Evolutionary conservation across 1,284 basidiomycete genomes (phyloP).

Genomic region (Sporisorium graminicola): DNA sequence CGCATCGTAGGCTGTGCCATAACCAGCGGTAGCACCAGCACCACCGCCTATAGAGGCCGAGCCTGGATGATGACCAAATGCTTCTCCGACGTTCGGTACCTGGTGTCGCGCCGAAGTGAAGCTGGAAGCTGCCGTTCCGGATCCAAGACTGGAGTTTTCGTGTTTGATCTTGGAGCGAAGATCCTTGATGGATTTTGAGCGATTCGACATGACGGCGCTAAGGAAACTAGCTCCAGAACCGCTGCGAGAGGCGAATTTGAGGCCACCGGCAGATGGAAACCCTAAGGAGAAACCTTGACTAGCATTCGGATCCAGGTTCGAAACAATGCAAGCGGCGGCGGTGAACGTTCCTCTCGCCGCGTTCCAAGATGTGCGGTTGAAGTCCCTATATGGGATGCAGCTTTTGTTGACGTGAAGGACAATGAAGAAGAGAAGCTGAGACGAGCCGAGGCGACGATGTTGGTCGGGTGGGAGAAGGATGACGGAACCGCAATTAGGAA

Average conservation of each 20-base stretch:
- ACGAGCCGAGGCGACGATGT: background rate
- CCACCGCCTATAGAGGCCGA: conserved; percentile 18
- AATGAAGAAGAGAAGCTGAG: background rate
- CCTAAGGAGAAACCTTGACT: background rate
- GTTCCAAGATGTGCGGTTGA: background rate
- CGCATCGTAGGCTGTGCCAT: background rate
- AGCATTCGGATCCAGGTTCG: background rate
- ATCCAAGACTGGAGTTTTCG: conserved; percentile 61
- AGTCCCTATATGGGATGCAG: background rate
- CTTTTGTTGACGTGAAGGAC: background rate
- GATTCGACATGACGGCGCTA: conserved; percentile 31
- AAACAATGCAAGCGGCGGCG: background rate
- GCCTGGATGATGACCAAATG: conserved; percentile 46
- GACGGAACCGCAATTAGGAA: background rate
- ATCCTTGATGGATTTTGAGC: conserved; percentile 53
- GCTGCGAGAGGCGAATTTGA: too few relatives aligned
- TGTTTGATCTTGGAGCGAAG: conserved; percentile 67
- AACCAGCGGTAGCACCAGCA: background rate
- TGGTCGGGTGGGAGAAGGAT: background rate
- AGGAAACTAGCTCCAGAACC: too few relatives aligned
- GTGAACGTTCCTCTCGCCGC: background rate
- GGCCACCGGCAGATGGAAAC: background rate
- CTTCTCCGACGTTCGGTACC: conserved; percentile 37
- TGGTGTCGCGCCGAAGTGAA: conserved; percentile 34
- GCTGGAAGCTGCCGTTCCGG: conserved; percentile 53